These are phyloP conservation scores for Luzula sylvatica DNA, from an alignment of 176 grass and related monocot genomes.

Conservation along the genomic window DNA sequence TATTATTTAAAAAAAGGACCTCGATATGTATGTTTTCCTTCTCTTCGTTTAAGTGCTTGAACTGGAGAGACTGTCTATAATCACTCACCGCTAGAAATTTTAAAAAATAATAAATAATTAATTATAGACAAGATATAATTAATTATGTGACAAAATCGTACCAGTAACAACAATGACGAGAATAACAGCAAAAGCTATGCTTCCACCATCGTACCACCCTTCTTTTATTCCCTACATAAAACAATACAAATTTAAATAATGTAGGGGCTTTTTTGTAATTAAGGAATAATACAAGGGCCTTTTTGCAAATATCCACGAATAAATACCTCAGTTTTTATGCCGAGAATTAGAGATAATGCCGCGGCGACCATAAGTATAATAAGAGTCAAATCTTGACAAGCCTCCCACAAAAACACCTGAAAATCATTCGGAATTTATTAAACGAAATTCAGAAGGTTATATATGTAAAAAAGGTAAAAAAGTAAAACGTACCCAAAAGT, in stretches of 20 bases:
- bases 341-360: slow-evolving; percentile 61
- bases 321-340: slow-evolving; percentile 82
- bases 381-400: slow-evolving; percentile 82
- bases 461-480: slow-evolving; percentile 1
- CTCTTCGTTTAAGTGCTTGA: slow-evolving; percentile 87
- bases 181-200: slow-evolving; percentile 87
- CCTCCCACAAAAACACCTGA: slow-evolving; percentile 97
- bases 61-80: slow-evolving; percentile 84
- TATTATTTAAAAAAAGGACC: slow-evolving; percentile 34
- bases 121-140: slow-evolving; percentile 7
- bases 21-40: slow-evolving; percentile 91
- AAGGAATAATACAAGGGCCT: background rate
- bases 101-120: slow-evolving; percentile 6
- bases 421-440: background rate
- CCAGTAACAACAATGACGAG: slow-evolving; percentile 96
- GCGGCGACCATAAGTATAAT: slow-evolving; percentile 87
- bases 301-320: background rate
- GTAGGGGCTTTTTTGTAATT: too few relatives aligned
- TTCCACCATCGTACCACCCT: slow-evolving; percentile 93
- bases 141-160: slow-evolving; percentile 24
- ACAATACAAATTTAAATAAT: slow-evolving; percentile 20
- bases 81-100: slow-evolving; percentile 65
- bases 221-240: slow-evolving; percentile 71
- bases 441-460: background rate
- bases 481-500: slow-evolving; percentile 53